Conservation (phyloP, 2,329 filamentous ascomycete genomes). For the Xylariaceae sp. region DNA sequence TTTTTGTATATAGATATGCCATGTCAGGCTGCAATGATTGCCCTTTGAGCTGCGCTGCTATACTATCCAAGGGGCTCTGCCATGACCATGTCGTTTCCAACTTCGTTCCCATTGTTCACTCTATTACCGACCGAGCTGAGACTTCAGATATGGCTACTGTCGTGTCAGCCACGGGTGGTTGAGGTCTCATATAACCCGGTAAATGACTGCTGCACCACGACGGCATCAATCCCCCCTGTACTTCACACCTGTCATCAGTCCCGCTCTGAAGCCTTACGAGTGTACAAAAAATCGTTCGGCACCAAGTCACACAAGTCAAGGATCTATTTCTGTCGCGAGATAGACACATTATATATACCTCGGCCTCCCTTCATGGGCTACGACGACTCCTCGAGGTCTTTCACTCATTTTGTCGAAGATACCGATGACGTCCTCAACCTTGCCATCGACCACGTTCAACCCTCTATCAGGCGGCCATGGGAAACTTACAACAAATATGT, state of each 20-base stretch:
- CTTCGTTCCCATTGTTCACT: conserved; percentile 43
- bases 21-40: not conserved
- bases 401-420: conserved; percentile 45
- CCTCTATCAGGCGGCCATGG: conserved; percentile 53
- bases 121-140: conserved; percentile 48
- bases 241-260: conserved; percentile 52
- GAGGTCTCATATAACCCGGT: conserved; percentile 47
- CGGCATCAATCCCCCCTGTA: conserved; percentile 46
- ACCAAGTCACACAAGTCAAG: conserved; percentile 40
- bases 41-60: not conserved
- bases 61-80: not conserved
- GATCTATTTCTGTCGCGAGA: conserved; percentile 41
- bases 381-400: conserved; percentile 49
- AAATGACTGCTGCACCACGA: conserved; percentile 45
- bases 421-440: conserved; percentile 46
- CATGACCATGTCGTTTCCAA: conserved; percentile 29
- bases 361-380: conserved; percentile 48
- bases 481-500: conserved; percentile 58
- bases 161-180: conserved; percentile 46
- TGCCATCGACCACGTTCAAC: conserved; percentile 53
- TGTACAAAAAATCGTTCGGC: conserved; percentile 46
- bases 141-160: conserved; percentile 48
- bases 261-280: conserved; percentile 47
- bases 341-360: conserved; percentile 49
- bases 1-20: conserved; percentile 4